Conservation (phyloP, 1,139 yeast genomes). For the Lodderomyces orthopsilosis region DNA sequence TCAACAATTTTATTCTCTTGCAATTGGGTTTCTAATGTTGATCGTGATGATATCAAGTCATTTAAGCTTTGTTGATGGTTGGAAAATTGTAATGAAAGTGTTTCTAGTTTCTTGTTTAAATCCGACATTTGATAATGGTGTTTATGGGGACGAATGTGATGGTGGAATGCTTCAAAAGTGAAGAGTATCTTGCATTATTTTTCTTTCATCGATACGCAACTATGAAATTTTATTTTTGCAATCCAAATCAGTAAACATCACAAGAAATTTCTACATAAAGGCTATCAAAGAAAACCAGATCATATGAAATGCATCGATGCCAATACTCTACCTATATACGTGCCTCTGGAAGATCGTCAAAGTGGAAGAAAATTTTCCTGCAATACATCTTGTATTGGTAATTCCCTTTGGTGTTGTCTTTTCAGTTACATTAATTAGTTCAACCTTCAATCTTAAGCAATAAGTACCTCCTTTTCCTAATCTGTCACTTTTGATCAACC, state of each 20-base stretch:
- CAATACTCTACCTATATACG: not conserved
- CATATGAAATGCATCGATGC: too few species aligned
- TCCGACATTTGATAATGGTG: slow-evolving; percentile 20
- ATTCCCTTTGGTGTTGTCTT: too few species aligned
- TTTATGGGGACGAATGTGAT: too few species aligned
- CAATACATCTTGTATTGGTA: too few species aligned
- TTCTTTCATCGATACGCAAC: not conserved
- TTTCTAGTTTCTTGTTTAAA: slow-evolving; percentile 35
- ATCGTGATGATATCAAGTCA: slow-evolving; percentile 59
- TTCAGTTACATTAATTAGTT: too few species aligned
- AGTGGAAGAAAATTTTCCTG: too few species aligned
- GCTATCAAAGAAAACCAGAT: too few species aligned
- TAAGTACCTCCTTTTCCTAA: not conserved
- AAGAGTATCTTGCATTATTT: too few species aligned
- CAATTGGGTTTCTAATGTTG: slow-evolving; percentile 69
- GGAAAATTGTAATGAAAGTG: slow-evolving; percentile 39
- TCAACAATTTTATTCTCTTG: slow-evolving; percentile 94
- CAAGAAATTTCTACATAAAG: too few species aligned
- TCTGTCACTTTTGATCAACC: not conserved
- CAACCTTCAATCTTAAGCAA: too few species aligned
- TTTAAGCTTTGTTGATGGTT: slow-evolving; percentile 33
- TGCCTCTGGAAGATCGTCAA: not conserved
- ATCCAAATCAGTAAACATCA: too few species aligned
- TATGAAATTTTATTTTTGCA: too few species aligned
- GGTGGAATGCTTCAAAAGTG: slow-evolving; percentile 5